phyloP scores from a whole-genome alignment of 2,329 filamentous ascomycete genomes.

The Pseudogymnoascus sp. region DNA sequence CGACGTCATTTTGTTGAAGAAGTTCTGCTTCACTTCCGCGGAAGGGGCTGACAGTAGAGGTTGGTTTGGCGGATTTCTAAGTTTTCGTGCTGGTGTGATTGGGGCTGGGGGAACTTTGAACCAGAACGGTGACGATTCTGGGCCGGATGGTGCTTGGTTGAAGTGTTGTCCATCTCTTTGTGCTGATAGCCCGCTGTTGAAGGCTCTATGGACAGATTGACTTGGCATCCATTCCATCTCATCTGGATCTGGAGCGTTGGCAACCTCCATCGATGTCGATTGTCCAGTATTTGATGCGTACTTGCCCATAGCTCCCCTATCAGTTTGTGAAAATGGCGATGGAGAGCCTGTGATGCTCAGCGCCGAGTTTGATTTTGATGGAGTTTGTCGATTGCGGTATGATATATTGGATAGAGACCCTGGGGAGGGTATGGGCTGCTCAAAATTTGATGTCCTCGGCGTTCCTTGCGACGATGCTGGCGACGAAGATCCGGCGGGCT shows the following conservation, averaged over 20 bases:
- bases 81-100: slow-evolving; percentile 53
- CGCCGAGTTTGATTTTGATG: not conserved
- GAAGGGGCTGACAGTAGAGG: slow-evolving; percentile 44
- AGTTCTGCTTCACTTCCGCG: slow-evolving; percentile 40
- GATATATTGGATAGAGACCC: not conserved
- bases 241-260: slow-evolving; percentile 22
- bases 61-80: slow-evolving; percentile 54
- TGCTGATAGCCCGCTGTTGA: slow-evolving; percentile 37
- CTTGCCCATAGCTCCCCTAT: not conserved
- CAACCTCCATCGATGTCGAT: not conserved
- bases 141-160: slow-evolving; percentile 17
- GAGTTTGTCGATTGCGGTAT: not conserved
- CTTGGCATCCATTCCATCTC: slow-evolving; percentile 69
- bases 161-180: slow-evolving; percentile 34
- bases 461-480: not conserved
- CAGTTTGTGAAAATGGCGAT: not conserved
- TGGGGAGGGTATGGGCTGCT: not conserved
- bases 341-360: not conserved
- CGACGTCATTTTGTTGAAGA: slow-evolving; percentile 35
- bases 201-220: slow-evolving; percentile 47
- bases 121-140: slow-evolving; percentile 50
- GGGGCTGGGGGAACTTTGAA: slow-evolving; percentile 65
- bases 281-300: not conserved
- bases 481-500: not conserved
- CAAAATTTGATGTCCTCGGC: not conserved